Evolutionary conservation across 352 stramenopile genomes (phyloP).

Genomic region (Bremia lactucae): DNA sequence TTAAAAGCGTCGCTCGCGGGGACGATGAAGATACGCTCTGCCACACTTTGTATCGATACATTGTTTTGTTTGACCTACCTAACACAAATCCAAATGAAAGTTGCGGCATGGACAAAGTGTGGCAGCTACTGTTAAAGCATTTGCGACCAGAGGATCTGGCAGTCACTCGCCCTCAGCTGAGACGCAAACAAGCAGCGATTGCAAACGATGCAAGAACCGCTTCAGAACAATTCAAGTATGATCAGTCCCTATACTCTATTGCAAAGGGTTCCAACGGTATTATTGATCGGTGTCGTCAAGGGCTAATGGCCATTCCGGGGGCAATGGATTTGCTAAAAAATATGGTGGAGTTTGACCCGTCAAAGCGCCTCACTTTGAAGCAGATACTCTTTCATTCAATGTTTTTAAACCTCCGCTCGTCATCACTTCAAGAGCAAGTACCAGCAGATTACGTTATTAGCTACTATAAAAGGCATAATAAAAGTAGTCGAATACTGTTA

Average conservation of each 20-base stretch:
- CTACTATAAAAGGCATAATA: slow-evolving; percentile 26
- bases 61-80: slow-evolving; percentile 93
- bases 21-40: slow-evolving; percentile 84
- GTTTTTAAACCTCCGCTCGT: slow-evolving; percentile 33
- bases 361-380: slow-evolving; percentile 53
- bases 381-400: slow-evolving; percentile 45
- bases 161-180: slow-evolving; percentile 6
- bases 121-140: slow-evolving; percentile 49
- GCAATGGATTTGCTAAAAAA: slow-evolving; percentile 37
- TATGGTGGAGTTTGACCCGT: slow-evolving; percentile 56
- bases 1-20: slow-evolving; percentile 44
- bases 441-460: slow-evolving; percentile 45
- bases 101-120: slow-evolving; percentile 39
- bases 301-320: slow-evolving; percentile 31
- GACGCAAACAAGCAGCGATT: slow-evolving; percentile 11
- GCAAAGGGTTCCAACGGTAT: slow-evolving; percentile 29
- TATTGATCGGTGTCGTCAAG: slow-evolving; percentile 41
- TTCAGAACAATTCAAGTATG: slow-evolving; percentile 30
- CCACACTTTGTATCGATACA: slow-evolving; percentile 92
- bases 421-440: slow-evolving; percentile 1
- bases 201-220: slow-evolving; percentile 6
- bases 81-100: slow-evolving; percentile 32
- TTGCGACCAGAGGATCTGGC: slow-evolving; percentile 32
- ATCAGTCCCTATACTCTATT: slow-evolving; percentile 43
- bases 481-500: slow-evolving; percentile 9